These are phyloP conservation scores for Plicaturopsis crispa DNA, from an alignment of 768 basidiomycete genomes.

Conservation along the genomic window DNA sequence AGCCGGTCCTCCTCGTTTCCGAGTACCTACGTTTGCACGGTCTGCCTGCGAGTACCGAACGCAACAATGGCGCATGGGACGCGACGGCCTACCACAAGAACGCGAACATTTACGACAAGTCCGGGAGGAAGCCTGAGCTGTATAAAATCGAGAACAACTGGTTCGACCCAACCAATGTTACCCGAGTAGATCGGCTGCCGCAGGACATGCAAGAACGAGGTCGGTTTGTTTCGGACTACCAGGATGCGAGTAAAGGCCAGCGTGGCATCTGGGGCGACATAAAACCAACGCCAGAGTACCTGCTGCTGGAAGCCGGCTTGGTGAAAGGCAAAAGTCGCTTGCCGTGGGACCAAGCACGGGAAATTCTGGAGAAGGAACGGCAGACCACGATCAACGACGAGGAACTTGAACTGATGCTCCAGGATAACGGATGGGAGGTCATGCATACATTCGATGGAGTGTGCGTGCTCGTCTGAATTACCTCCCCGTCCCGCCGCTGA, in stretches of 20 bases:
- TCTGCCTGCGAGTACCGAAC: slow-evolving; percentile 24
- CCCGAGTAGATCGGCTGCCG: slow-evolving; percentile 34
- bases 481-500: too few relatives aligned
- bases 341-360: slow-evolving; percentile 16
- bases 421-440: slow-evolving; percentile 26
- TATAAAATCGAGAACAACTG: slow-evolving; percentile 29
- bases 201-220: too few relatives aligned
- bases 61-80: slow-evolving; percentile 31
- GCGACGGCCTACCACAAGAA: slow-evolving; percentile 23
- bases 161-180: slow-evolving; percentile 27
- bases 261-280: too few relatives aligned
- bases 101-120: too few relatives aligned
- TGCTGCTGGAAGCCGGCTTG: slow-evolving; percentile 12
- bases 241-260: too few relatives aligned
- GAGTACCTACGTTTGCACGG: slow-evolving; percentile 36
- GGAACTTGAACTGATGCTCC: slow-evolving; percentile 18
- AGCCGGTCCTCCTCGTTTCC: slow-evolving; percentile 32
- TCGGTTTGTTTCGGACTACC: too few relatives aligned
- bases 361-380: slow-evolving; percentile 9
- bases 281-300: too few relatives aligned
- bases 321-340: slow-evolving; percentile 11
- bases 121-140: too few relatives aligned
- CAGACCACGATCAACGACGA: slow-evolving; percentile 16
- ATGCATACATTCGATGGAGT: slow-evolving; percentile 30
- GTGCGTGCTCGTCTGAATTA: slow-evolving; percentile 28